Conservation (phyloP, 2,329 filamentous ascomycete species). For the Incumbomyces lentus region DNA sequence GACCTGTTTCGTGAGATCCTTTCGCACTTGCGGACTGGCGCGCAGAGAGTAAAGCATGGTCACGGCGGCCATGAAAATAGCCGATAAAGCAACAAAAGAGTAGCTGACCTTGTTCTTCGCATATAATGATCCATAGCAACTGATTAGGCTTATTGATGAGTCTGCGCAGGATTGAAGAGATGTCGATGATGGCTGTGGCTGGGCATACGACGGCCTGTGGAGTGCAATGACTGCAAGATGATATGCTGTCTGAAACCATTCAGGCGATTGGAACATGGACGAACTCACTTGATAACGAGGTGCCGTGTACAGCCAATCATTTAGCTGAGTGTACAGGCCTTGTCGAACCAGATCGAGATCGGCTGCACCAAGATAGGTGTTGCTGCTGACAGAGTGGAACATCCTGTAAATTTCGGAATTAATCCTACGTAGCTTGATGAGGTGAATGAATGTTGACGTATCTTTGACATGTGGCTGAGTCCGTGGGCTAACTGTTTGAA, state of each 20-base stretch:
- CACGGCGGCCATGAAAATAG: slow-evolving; percentile 24
- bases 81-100: slow-evolving; percentile 22
- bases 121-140: slow-evolving; percentile 13
- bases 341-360: slow-evolving; percentile 3
- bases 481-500: background rate
- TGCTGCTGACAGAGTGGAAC: slow-evolving; percentile 15
- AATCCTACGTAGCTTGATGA: slow-evolving; percentile 21
- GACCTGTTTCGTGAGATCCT: slow-evolving; percentile 5
- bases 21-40: slow-evolving; percentile 14
- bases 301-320: slow-evolving; percentile 21
- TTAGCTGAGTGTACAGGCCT: slow-evolving; percentile 10
- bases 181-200: slow-evolving; percentile 11
- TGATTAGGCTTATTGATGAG: slow-evolving; percentile 7
- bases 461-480: slow-evolving; percentile 8
- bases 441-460: slow-evolving; percentile 22
- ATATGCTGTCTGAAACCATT: slow-evolving; percentile 24
- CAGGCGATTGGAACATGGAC: slow-evolving; percentile 22
- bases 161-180: slow-evolving; percentile 5
- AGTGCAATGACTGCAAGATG: slow-evolving; percentile 21
- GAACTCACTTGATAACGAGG: slow-evolving; percentile 19
- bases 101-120: slow-evolving; percentile 23
- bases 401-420: slow-evolving; percentile 19
- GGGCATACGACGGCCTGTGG: slow-evolving; percentile 20
- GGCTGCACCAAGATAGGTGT: background rate
- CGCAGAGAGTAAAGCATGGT: slow-evolving; percentile 23